Base-by-base conservation (phyloP, 2,329 filamentous ascomycete genomes). In the Sarocladium brachiariae region DNA sequence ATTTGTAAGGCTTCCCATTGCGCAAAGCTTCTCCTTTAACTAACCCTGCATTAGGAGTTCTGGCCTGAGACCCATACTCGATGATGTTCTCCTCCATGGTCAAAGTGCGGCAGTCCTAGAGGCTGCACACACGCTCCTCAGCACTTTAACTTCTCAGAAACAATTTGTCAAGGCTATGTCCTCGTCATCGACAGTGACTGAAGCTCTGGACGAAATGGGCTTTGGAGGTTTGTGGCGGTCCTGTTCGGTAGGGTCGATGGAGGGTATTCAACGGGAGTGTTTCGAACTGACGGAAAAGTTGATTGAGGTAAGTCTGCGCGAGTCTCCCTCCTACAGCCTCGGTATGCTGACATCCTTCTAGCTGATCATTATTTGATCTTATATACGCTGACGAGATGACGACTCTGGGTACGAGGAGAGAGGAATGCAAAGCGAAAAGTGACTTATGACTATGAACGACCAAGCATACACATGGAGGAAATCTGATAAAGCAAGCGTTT, bases 221-320 rank as follows among this genome's bases (percentile, higher is more conserved):
- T 85, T 86, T 54, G 72, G 75, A 8, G 83, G 83, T 0, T 66
- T 87, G 2, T 85, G 80, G 80, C 73, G 74, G 21, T 73, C 73
- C 4, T 78, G 76, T 53, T 77, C 75, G 1, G 74, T 77, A 49
- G 73, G 69, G 30, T 70, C 72, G 14, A 65, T 66, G 27, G 71
- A 74, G 41, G 75, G 77, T 10, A 70, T 72, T 10, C 75, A 77
- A 54, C 71, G 69, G 50, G 71, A 75, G 56, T 78, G 75, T 57
- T 74, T 80, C 50, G 65, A 67, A 41, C 62, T 82, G 41, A 83
- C 77, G 2, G 79, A 81, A 60, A 79, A 76, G 62, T 67, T 84
- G 30, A 83, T 83, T 55, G 78, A 82, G 70, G 78, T 81, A 61
- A 63, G 71, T 63, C 51, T 14, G n/a, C 19, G 31, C 23, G 47